Conservation (phyloP, 768 basidiomycete genomes). For the Auricularia heimuer region DNA sequence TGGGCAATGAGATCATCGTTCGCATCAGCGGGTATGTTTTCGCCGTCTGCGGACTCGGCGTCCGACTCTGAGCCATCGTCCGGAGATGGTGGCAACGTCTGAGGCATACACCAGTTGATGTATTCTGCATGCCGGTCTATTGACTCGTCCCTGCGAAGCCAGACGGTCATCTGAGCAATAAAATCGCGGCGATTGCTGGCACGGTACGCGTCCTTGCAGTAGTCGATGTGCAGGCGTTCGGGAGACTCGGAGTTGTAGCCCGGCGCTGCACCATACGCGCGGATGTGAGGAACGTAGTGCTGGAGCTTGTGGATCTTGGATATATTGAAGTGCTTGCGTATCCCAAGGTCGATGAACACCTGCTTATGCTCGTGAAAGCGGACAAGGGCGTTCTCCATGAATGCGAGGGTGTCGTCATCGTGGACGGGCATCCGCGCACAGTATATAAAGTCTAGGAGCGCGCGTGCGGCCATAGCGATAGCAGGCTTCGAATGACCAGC, state of each 20-base stretch:
- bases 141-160: constrained; percentile 28
- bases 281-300: constrained; percentile 21
- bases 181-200: constrained; percentile 22
- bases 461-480: too few relatives aligned
- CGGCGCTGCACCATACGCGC: constrained; percentile 18
- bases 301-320: constrained; percentile 25
- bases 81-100: too few relatives aligned
- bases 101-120: constrained; percentile 18
- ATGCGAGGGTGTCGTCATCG: constrained; percentile 16
- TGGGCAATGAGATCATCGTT: too few relatives aligned
- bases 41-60: neutral
- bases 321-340: constrained; percentile 25
- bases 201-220: constrained; percentile 27
- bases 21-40: neutral
- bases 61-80: too few relatives aligned
- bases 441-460: constrained; percentile 30
- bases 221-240: constrained; percentile 35
- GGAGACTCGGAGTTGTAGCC: constrained; percentile 27
- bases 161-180: constrained; percentile 31
- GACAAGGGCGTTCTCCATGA: constrained; percentile 16
- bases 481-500: constrained; percentile 19
- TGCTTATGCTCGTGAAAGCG: constrained; percentile 22
- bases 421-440: constrained; percentile 23
- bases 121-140: constrained; percentile 19
- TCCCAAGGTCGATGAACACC: constrained; percentile 20